Percentiles rank a stretch among this genome's conserved stretches.
Conservation (phyloP, 2,329 filamentous ascomycete genomes). For the Corniculantispora saksenae region DNA sequence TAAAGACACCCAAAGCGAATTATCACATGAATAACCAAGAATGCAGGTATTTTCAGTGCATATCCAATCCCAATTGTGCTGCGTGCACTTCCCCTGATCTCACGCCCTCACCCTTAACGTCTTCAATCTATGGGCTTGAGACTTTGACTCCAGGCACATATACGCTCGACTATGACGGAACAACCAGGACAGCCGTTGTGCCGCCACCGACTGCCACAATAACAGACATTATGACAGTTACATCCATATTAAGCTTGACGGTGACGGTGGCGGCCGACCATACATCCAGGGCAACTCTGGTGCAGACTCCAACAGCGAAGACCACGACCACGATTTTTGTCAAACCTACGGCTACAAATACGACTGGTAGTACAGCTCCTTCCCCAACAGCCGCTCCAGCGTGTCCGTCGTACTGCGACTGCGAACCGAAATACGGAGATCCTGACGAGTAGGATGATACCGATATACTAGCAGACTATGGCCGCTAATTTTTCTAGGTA, state of each 20-base stretch:
- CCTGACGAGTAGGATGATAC: conserved; percentile 3
- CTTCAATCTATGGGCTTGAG: conserved; percentile 4
- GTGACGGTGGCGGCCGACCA: not conserved
- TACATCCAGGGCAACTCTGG: not conserved
- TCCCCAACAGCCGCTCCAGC: conserved; percentile 1
- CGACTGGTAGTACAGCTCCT: not conserved
- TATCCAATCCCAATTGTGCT: conserved; percentile 16
- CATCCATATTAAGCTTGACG: not conserved
- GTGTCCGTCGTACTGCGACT: conserved; percentile 16
- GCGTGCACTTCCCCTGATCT: not conserved
- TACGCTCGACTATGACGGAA: conserved; percentile 3
- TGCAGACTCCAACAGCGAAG: not conserved
- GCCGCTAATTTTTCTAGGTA: not conserved
- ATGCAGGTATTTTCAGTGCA: conserved; percentile 17
- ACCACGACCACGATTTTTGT: not conserved
- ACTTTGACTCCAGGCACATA: conserved; percentile 15
- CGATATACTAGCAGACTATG: not conserved
- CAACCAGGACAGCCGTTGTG: conserved; percentile 8
- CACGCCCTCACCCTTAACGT: not conserved
- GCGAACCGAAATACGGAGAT: conserved; percentile 15
- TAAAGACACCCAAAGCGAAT: not conserved
- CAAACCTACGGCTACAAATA: not conserved
- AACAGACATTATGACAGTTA: not conserved
- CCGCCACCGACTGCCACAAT: conserved; percentile 1
- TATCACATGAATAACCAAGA: not conserved